These are phyloP conservation scores for Macadamia tetraphylla DNA, from an alignment of 164 flowering plant species.

Conservation along the genomic window DNA sequence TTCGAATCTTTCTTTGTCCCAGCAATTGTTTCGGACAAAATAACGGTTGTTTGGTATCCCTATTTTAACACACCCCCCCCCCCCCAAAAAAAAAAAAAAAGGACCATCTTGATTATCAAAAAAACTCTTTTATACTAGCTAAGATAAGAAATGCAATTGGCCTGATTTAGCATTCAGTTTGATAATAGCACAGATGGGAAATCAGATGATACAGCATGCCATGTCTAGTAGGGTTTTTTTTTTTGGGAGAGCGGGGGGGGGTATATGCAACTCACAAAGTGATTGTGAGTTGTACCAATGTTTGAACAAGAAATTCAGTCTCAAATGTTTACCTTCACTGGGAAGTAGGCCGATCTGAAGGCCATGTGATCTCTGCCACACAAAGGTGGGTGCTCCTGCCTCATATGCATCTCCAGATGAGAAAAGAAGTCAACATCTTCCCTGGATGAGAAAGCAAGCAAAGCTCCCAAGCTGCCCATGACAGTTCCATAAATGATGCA, in stretches of 20 bases:
- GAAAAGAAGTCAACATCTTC: conserved; percentile 99
- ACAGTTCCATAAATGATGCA: conserved; percentile 94
- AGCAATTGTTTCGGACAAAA: too few species aligned
- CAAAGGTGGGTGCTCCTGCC: conserved; percentile 95
- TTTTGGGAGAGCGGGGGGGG: neutral
- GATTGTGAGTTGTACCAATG: neutral
- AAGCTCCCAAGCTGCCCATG: conserved; percentile 96
- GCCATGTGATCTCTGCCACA: conserved; percentile 99
- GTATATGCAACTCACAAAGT: neutral
- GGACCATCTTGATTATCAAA: too few species aligned
- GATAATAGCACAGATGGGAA: too few species aligned
- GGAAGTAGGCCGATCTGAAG: conserved; percentile 91
- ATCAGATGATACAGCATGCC: too few species aligned
- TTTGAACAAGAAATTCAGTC: neutral
- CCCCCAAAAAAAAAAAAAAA: neutral
- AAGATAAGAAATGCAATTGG: too few species aligned
- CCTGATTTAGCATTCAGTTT: too few species aligned
- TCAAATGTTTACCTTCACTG: conserved; percentile 72
- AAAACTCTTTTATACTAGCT: too few species aligned
- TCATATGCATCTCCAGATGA: conserved; percentile 98
- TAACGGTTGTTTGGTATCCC: too few species aligned
- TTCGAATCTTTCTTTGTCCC: too few species aligned
- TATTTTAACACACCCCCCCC: neutral
- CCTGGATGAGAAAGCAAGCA: conserved; percentile 88
- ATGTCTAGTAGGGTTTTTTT: too few species aligned